A percentile compares a stretch with the other conserved stretches of the same genome.
Conservation (phyloP, 2,329 filamentous ascomycete species). For the Calonectria naviculata region DNA sequence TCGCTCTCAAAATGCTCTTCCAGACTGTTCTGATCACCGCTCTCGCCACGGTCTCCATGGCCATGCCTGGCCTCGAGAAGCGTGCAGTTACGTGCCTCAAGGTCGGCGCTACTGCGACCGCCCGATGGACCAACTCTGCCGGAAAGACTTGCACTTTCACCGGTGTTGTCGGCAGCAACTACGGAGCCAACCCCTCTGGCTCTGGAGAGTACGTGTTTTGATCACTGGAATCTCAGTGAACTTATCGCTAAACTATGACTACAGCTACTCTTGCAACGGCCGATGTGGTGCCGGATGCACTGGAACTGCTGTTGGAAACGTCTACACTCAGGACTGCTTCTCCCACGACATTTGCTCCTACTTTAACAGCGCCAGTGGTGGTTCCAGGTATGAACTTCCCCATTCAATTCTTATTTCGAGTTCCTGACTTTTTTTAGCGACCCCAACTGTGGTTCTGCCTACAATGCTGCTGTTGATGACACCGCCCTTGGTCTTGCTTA, state of each 20-base stretch:
- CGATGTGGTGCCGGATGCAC: constrained; percentile 59
- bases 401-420: fast-evolving
- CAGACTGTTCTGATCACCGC: constrained; percentile 21
- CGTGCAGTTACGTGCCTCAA: constrained; percentile 34
- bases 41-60: constrained; percentile 15
- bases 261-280: constrained; percentile 61
- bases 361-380: constrained; percentile 60
- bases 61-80: constrained; percentile 28
- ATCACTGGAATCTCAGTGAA: fast-evolving
- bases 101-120: constrained; percentile 51
- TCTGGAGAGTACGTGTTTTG: constrained; percentile 53
- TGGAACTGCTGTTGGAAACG: constrained; percentile 56
- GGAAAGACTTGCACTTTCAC: constrained; percentile 55
- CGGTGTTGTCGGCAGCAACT: constrained; percentile 60
- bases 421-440: constrained; percentile 46
- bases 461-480: constrained; percentile 55
- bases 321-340: constrained; percentile 62
- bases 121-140: constrained; percentile 57
- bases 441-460: constrained; percentile 59
- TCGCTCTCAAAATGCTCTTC: constrained; percentile 12
- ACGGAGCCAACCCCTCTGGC: constrained; percentile 52
- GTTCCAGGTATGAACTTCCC: constrained; percentile 49
- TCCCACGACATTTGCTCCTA: constrained; percentile 63
- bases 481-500: constrained; percentile 47
- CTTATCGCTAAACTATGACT: not conserved